These are phyloP conservation scores for Pseudopithomyces chartarum DNA, from an alignment of 2,329 filamentous ascomycete genomes.

Conservation along the genomic window DNA sequence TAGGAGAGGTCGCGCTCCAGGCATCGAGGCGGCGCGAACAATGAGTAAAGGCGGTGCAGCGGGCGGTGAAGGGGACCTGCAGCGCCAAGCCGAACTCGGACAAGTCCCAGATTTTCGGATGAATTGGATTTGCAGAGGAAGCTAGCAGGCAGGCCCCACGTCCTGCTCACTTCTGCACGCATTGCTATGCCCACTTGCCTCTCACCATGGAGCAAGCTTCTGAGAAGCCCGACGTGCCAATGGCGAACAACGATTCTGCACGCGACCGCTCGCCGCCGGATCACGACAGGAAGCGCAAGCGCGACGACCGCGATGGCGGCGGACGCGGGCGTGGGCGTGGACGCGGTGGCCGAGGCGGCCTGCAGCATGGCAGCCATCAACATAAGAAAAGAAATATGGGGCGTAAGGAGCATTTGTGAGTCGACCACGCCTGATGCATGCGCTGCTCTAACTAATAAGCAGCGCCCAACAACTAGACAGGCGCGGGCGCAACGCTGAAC, in stretches of 20 bases:
- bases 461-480: slow-evolving; percentile 54
- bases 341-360: slow-evolving; percentile 31
- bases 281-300: slow-evolving; percentile 35
- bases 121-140: neutral
- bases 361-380: slow-evolving; percentile 46
- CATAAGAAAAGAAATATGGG: slow-evolving; percentile 71
- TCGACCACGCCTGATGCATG: slow-evolving; percentile 6
- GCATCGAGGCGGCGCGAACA: neutral
- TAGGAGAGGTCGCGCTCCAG: slow-evolving; percentile 1
- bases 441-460: slow-evolving; percentile 46
- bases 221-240: slow-evolving; percentile 25
- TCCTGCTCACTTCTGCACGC: neutral
- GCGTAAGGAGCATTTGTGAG: slow-evolving; percentile 68
- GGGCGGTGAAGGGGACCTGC: slow-evolving; percentile 30
- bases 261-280: slow-evolving; percentile 22
- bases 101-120: no score
- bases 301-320: slow-evolving; percentile 22
- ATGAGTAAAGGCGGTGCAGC: slow-evolving; percentile 20
- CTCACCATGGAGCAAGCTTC: slow-evolving; percentile 27
- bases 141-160: neutral
- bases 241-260: slow-evolving; percentile 26
- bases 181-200: slow-evolving; percentile 13
- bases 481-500: slow-evolving; percentile 49
- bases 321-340: slow-evolving; percentile 36
- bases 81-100: slow-evolving; percentile 19